A percentile compares a stretch with the other conserved stretches of the same genome.
These are phyloP conservation scores for Acorus gramineus DNA, from an alignment of 106 monocot genomes.

Conservation along the genomic window DNA sequence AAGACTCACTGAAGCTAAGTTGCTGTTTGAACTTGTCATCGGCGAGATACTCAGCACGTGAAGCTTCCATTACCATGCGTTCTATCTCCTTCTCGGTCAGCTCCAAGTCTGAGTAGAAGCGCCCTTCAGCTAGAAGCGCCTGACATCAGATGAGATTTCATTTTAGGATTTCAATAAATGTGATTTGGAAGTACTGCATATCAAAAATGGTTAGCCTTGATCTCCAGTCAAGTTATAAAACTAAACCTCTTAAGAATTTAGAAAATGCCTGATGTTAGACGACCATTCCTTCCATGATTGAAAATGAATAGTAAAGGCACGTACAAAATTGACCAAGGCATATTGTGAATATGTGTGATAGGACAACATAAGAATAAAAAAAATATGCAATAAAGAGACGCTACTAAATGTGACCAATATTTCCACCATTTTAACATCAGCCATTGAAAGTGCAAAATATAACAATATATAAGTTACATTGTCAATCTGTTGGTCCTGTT, in stretches of 20 bases:
- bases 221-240: too few relatives aligned
- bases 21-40: slow-evolving; percentile 50
- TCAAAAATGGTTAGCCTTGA: too few relatives aligned
- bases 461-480: slow-evolving; percentile 48
- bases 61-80: slow-evolving; percentile 93
- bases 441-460: neutral
- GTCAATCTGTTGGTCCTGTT: slow-evolving; percentile 98
- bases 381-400: neutral
- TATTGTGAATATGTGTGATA: too few relatives aligned
- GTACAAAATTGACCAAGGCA: too few relatives aligned
- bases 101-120: slow-evolving; percentile 97
- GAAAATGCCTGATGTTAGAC: too few relatives aligned
- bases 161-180: neutral
- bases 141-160: slow-evolving; percentile 9
- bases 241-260: too few relatives aligned
- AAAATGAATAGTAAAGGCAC: too few relatives aligned
- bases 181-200: neutral
- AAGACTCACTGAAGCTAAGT: slow-evolving; percentile 39
- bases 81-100: slow-evolving; percentile 96
- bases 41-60: slow-evolving; percentile 78
- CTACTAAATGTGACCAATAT: neutral
- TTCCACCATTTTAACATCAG: neutral
- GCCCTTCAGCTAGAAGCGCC: slow-evolving; percentile 95
- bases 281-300: too few relatives aligned
- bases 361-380: too few relatives aligned